Evolutionary conservation across 352 stramenopile species (phyloP).

Genomic region (Globisporangium cylindrosporum): DNA sequence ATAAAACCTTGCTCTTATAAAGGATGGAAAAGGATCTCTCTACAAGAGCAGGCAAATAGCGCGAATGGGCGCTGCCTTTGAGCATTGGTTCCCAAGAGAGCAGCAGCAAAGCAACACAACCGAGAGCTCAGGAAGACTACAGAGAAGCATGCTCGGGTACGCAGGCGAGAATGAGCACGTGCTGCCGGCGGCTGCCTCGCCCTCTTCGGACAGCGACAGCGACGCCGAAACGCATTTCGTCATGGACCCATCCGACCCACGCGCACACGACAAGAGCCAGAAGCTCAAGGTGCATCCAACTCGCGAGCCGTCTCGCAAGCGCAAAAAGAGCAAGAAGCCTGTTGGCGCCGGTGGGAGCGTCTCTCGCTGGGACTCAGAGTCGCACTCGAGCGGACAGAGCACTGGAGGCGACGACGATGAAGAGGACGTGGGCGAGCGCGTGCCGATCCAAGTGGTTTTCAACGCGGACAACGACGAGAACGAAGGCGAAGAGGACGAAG

Average conservation of each 20-base stretch:
- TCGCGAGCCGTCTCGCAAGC: conserved; percentile 7
- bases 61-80: conserved; percentile 13
- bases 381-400: conserved; percentile 22
- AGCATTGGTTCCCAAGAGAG: conserved; percentile 16
- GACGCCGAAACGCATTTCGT: conserved; percentile 54
- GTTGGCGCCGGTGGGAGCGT: conserved; percentile 8
- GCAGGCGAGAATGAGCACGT: conserved; percentile 31
- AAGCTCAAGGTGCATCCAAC: conserved; percentile 32
- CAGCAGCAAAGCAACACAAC: not conserved
- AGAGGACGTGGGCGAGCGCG: conserved; percentile 48
- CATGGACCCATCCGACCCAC: conserved; percentile 78
- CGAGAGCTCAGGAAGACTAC: not conserved
- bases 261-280: conserved; percentile 46
- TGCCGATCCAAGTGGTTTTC: conserved; percentile 22
- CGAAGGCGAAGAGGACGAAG: conserved; percentile 21
- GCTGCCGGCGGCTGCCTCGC: conserved; percentile 28
- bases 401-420: conserved; percentile 13
- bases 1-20: conserved; percentile 22
- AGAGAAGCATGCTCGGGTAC: conserved; percentile 25
- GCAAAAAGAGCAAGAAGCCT: conserved; percentile 22
- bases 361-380: conserved; percentile 69
- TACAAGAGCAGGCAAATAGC: conserved; percentile 10
- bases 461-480: conserved; percentile 18
- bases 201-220: conserved; percentile 30
- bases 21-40: conserved; percentile 9